These are phyloP conservation scores for Pythium volutum DNA, from an alignment of 352 stramenopile species.

Conservation along the genomic window DNA sequence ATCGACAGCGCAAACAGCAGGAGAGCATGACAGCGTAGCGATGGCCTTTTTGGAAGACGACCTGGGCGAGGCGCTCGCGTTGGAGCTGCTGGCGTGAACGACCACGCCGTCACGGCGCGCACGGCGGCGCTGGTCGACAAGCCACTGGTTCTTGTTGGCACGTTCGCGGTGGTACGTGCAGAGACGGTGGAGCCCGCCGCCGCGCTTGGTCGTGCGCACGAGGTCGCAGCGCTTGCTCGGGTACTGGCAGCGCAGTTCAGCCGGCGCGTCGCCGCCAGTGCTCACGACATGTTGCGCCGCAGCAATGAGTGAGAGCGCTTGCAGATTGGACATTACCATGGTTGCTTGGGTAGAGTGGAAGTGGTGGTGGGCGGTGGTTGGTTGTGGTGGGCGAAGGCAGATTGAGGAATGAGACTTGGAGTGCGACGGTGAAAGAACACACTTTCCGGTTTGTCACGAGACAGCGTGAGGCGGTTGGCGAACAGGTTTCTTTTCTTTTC, in stretches of 20 bases:
- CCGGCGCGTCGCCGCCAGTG: constrained; percentile 9
- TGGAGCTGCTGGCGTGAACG: background rate
- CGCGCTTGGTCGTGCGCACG: constrained; percentile 16
- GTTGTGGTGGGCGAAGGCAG: background rate
- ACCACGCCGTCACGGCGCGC: constrained; percentile 12
- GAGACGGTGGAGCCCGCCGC: constrained; percentile 14
- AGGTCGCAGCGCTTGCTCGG: constrained; percentile 16
- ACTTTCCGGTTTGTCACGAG: too few relatives aligned
- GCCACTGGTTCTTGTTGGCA: constrained; percentile 29
- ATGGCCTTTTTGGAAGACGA: background rate
- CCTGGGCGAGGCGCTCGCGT: background rate
- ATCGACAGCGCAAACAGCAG: background rate
- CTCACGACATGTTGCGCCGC: constrained; percentile 3
- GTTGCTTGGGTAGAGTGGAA: background rate
- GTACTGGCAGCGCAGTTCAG: constrained; percentile 11
- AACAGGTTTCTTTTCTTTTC: too few relatives aligned
- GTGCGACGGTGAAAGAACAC: background rate
- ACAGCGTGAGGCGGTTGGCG: too few relatives aligned
- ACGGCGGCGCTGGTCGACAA: constrained; percentile 23
- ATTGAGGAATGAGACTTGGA: constrained; percentile 12
- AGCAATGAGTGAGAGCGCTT: constrained; percentile 10
- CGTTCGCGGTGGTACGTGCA: constrained; percentile 14
- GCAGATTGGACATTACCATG: constrained; percentile 11
- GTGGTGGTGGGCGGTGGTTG: background rate
- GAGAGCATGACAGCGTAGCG: background rate